phyloP scores from a whole-genome alignment of 805 yeast species.

The Phaffomyces thermotolerans region DNA sequence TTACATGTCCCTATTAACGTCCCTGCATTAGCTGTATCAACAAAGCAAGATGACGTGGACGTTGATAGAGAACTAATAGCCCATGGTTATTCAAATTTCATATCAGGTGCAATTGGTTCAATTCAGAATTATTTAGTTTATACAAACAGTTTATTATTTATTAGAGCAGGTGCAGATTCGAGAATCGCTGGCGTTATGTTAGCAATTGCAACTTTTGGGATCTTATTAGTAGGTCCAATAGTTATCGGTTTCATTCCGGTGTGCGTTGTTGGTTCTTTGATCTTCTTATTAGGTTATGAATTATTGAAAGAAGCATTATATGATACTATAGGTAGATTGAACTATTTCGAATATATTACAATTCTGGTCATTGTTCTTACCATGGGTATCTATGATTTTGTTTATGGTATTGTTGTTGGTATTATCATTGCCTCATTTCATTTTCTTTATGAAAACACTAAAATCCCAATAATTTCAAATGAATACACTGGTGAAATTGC shows the following conservation, averaged over 20 bases:
- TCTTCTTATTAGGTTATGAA: constrained; percentile 87
- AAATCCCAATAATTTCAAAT: constrained; percentile 73
- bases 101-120: constrained; percentile 80
- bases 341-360: constrained; percentile 74
- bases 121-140: constrained; percentile 94
- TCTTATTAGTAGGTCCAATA: constrained; percentile 85
- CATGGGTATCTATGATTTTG: constrained; percentile 96
- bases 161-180: constrained; percentile 90
- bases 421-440: constrained; percentile 86
- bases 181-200: constrained; percentile 84
- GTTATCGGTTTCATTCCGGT: constrained; percentile 94
- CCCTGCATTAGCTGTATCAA: constrained; percentile 90
- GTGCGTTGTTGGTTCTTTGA: constrained; percentile 90
- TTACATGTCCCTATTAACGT: constrained; percentile 96
- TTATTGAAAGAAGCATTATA: constrained; percentile 75
- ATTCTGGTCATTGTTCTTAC: constrained; percentile 80
- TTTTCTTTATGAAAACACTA: constrained; percentile 90
- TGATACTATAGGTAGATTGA: constrained; percentile 76
- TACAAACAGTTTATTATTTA: constrained; percentile 86
- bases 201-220: constrained; percentile 70
- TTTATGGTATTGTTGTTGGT: constrained; percentile 85
- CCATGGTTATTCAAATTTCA: constrained; percentile 83
- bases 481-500: constrained; percentile 84
- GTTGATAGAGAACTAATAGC: constrained; percentile 92
- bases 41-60: constrained; percentile 74